Base-by-base conservation (phyloP, 2,329 filamentous ascomycete genomes). In the Bipolaris zeicola region DNA sequence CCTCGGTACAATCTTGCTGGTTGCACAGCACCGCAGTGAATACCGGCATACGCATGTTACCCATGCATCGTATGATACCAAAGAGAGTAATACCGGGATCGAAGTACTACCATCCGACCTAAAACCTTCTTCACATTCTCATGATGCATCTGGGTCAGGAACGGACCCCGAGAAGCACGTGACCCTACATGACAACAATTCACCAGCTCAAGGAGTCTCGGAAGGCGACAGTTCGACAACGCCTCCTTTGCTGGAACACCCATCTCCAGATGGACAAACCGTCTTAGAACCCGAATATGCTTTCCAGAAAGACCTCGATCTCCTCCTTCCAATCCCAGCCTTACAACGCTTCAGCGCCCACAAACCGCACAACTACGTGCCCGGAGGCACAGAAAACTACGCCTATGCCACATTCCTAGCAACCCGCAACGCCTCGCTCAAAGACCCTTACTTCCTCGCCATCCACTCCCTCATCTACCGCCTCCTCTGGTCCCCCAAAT, bases 391-490 rank as follows among this genome's bases (percentile, higher is more conserved):
- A 18, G 58, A 58, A 48, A 59, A 55, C 13, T 64, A 69, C 55
- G 63, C 71, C 2, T 75, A 71, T 22, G 73, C 73, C 1, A 74
- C 71, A 0, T 74, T 74, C 55, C 70, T 75, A 58, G 64, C 67
- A 11, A 72, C 68, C 1, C 64, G 63, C 5, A 72, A 70, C 42
- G 65, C 66, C 0, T 75, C 72, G 0, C 20, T 73, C 3, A 65
- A 70, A 52, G 72, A 76, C 36, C 71, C 72, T 1, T 76, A 75
- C 58, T 76, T 68, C 53, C 60, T 75, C 34, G 70, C 73, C 14
- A 71, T 74, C 5, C 70, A 73, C 11, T 69, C 69, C 2, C 57
- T 74, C 14, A 66, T 74, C 31, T 69, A 73, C 55, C 68, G 73
- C 5, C 34, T 74, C 1, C 63, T 76, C 6, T 76, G 72, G 71